Evolutionary conservation across 305 asterid genomes (phyloP), one percentile per base, ranked within the genome.

Genomic region (Solanum hybrid): DNA sequence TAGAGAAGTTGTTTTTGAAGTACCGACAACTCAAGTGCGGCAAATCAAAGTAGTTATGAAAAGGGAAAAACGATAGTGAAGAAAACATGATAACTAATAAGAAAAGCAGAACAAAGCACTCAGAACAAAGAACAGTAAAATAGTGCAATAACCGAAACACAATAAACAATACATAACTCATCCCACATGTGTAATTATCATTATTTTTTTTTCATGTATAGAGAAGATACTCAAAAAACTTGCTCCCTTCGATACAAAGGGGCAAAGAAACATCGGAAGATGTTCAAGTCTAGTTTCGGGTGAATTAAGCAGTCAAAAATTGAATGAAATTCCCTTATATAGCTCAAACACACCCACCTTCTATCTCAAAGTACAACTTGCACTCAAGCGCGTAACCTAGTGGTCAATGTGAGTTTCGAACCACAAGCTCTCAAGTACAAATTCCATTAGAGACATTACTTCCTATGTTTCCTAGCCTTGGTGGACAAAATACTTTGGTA

Each of bases 21-120:
- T 0, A 51, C 68, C n/a, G 0, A 0, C 65, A 1, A 1, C 8
- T 5, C 22, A 0, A 45, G 65, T 45, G 65, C 22, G 0, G 0
- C 65, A 51, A 51, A 51, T 51, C n/a, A 0, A 15, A 51, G 68
- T 51, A 51, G n/a, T 51, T 0, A 51, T 15, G 68, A 51, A 37
- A 37, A 37, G 39, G 68, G n/a, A 51, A 51, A 51, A 51, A 6
- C 68, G 0, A 22, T 22, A 65, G 73, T 22, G 73, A 61, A 61
- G 12, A 22, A 57, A 57, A 6, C 70, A 57, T 57, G 70, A 57
- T 6, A 57, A 17, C 24, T 7, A 57, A 57, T 57, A 57, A 17
- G 70, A 20, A 65, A 65, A 65, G 27, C 73, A 65, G 73, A 0
- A 22, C 73, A 8, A 65, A 65, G 73, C 73, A 65, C 8, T 61